Conservation (phyloP, 805 yeast species). For the Nakazawaea wickerhamii region DNA sequence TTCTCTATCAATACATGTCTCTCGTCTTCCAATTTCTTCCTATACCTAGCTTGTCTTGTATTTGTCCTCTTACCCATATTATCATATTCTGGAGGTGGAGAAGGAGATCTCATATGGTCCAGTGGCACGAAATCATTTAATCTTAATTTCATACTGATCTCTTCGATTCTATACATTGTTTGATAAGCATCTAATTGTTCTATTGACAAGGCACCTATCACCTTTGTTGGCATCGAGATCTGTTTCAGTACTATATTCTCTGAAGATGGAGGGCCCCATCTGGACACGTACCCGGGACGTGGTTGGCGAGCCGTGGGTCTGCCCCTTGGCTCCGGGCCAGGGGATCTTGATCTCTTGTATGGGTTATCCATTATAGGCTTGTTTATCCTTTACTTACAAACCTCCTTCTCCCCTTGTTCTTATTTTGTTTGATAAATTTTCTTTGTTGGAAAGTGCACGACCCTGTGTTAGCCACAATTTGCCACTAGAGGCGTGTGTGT, state of each 20-base stretch:
- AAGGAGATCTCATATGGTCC: slow-evolving; percentile 54
- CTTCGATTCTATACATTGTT: slow-evolving; percentile 69
- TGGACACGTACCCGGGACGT: neutral
- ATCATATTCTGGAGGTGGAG: slow-evolving; percentile 94
- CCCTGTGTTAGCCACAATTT: no score
- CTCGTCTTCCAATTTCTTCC: slow-evolving; percentile 65
- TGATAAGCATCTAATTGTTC: slow-evolving; percentile 81
- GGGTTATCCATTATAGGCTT: slow-evolving; percentile 8
- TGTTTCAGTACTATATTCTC: slow-evolving; percentile 8
- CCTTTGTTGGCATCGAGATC: slow-evolving; percentile 31
- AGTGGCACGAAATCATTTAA: slow-evolving; percentile 49
- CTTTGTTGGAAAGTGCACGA: no score
- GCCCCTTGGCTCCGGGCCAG: neutral
- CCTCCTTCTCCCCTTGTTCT: neutral
- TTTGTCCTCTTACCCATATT: slow-evolving; percentile 75
- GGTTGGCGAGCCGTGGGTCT: neutral
- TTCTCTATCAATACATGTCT: slow-evolving; percentile 72
- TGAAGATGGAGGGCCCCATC: slow-evolving; percentile 4
- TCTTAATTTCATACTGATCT: slow-evolving; percentile 58
- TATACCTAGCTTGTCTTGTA: slow-evolving; percentile 68
- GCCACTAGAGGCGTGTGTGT: neutral
- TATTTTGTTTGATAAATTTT: slow-evolving; percentile 1
- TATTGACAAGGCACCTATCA: slow-evolving; percentile 47
- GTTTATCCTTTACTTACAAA: no score
- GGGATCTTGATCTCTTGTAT: slow-evolving; percentile 9